These are phyloP conservation scores for Paramecium sonneborni DNA, from an alignment of 73 alveolate species.

Conservation along the genomic window DNA sequence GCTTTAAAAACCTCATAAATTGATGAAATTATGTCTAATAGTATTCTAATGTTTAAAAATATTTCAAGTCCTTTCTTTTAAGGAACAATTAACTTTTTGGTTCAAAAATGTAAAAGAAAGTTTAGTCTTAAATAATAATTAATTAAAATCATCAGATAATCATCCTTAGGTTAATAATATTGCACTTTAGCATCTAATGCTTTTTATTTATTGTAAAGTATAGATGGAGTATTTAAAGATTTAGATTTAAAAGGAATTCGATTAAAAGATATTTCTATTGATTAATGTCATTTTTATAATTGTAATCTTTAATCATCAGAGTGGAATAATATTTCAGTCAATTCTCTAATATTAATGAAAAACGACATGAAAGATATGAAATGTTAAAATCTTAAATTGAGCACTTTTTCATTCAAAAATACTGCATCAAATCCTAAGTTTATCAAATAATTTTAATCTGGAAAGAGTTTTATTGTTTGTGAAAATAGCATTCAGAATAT, in stretches of 20 bases:
- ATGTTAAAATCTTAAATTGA: not conserved
- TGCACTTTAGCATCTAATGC: not conserved
- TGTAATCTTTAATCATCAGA: not conserved
- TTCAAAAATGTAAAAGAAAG: not conserved
- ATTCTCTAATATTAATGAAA: not conserved
- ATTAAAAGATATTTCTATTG: not conserved
- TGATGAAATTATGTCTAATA: not conserved
- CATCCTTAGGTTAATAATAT: not conserved
- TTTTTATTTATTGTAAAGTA: not conserved
- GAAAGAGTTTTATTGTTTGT: not conserved
- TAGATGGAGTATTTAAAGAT: not conserved
- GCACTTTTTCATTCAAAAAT: not conserved
- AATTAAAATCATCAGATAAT: not conserved
- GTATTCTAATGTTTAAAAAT: not conserved
- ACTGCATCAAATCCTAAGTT: not conserved
- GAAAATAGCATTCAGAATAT: not conserved
- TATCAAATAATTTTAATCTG: not conserved
- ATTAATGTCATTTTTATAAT: not conserved
- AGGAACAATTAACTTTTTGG: not conserved
- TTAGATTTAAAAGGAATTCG: not conserved
- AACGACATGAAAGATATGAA: not conserved
- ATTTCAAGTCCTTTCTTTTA: not conserved
- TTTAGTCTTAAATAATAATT: not conserved
- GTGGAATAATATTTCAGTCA: not conserved
- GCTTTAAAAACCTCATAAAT: not conserved